A percentile compares a stretch with the other conserved stretches of the same genome.
These are phyloP conservation scores for Hanseniaspora lindneri DNA, from an alignment of 805 yeast genomes.

Conservation along the genomic window DNA sequence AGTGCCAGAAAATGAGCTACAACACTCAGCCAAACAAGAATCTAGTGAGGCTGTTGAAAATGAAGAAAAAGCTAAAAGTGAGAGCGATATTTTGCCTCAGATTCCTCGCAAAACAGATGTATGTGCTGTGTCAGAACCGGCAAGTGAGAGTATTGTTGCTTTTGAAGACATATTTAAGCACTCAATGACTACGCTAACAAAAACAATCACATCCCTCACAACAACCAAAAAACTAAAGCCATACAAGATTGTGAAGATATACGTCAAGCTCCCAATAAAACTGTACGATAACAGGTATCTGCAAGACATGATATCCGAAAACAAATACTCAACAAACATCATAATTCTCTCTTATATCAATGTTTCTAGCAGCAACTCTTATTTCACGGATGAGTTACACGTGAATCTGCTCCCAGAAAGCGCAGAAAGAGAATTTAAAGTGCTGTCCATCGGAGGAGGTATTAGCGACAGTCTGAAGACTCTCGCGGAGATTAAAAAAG, in stretches of 20 bases:
- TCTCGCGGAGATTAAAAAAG: conserved; percentile 3
- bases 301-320: not conserved
- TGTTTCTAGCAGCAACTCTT: conserved; percentile 14
- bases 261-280: conserved; percentile 27
- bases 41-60: not conserved
- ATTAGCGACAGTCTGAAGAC: conserved; percentile 10
- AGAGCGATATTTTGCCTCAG: not conserved
- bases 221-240: conserved; percentile 16
- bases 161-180: conserved; percentile 7
- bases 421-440: conserved; percentile 13
- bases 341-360: conserved; percentile 27
- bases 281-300: conserved; percentile 22
- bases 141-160: no score
- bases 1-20: not conserved
- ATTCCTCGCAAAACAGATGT: no score
- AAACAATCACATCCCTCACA: conserved; percentile 3
- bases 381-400: conserved; percentile 4
- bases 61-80: not conserved
- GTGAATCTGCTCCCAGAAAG: not conserved
- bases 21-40: no score
- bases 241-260: conserved; percentile 27
- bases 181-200: conserved; percentile 8
- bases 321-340: conserved; percentile 27
- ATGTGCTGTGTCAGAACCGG: no score
- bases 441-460: conserved; percentile 13